Percentiles rank a stretch among this genome's conserved stretches.
These are phyloP conservation scores for Aspergillus pseudonomiae DNA, from an alignment of 2,329 filamentous ascomycete species.

Conservation along the genomic window DNA sequence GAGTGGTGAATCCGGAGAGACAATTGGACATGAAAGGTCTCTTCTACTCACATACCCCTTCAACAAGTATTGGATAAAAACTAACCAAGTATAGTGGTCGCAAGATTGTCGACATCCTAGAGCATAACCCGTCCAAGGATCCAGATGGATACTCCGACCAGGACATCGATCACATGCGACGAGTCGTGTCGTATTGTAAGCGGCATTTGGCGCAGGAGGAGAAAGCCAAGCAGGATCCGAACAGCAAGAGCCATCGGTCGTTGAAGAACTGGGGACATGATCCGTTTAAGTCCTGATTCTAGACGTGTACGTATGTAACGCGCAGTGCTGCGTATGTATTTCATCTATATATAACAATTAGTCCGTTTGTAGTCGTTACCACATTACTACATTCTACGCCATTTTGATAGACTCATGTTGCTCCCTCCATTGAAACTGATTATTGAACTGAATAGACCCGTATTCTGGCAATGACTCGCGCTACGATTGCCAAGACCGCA, in stretches of 20 bases:
- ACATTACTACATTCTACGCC: not conserved
- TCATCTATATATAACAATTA: too few species aligned
- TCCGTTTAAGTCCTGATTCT: conserved; percentile 44
- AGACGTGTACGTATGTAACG: too few species aligned
- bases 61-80: too few species aligned
- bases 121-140: conserved; percentile 63
- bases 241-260: conserved; percentile 59
- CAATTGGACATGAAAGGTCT: conserved; percentile 63
- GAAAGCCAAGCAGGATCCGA: conserved; percentile 58
- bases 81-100: conserved; percentile 52
- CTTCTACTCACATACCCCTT: too few species aligned
- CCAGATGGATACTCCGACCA: conserved; percentile 60
- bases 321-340: too few species aligned
- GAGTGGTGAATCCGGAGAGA: conserved; percentile 64
- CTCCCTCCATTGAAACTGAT: not conserved
- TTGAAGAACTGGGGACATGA: conserved; percentile 67
- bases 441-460: not conserved
- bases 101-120: conserved; percentile 65
- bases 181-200: conserved; percentile 67
- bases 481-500: not conserved
- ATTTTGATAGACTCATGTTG: not conserved
- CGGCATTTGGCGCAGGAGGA: conserved; percentile 68
- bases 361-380: too few species aligned
- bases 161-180: conserved; percentile 63
- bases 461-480: not conserved